Evolutionary conservation across 2,329 filamentous ascomycete genomes (phyloP).

Genomic region (Fusarium sp.): DNA sequence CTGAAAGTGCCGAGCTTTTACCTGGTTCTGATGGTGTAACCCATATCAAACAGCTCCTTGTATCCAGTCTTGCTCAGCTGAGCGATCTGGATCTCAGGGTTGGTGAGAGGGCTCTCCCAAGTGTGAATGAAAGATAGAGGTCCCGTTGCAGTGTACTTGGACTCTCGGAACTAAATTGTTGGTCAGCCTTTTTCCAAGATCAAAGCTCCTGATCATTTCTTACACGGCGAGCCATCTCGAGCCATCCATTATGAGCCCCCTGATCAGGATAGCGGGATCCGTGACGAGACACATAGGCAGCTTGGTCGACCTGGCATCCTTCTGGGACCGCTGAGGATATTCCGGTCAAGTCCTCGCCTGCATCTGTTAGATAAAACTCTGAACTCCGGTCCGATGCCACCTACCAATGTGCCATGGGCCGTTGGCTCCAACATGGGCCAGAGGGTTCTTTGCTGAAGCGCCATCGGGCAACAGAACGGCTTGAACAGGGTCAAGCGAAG

Average conservation of each 20-base stretch:
- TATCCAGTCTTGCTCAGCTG: slow-evolving; percentile 70
- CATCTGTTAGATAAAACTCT: not conserved
- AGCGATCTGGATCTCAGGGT: slow-evolving; percentile 65
- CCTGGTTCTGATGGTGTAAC: slow-evolving; percentile 60
- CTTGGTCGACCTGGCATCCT: slow-evolving; percentile 68
- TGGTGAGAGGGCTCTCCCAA: slow-evolving; percentile 67
- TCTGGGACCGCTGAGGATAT: slow-evolving; percentile 65
- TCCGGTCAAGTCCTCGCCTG: slow-evolving; percentile 63
- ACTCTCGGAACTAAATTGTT: slow-evolving; percentile 58
- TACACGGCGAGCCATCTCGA: slow-evolving; percentile 56
- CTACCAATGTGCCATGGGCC: slow-evolving; percentile 62
- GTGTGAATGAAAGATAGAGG: slow-evolving; percentile 64
- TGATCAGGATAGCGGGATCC: slow-evolving; percentile 71
- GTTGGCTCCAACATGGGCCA: slow-evolving; percentile 62
- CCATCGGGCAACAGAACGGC: slow-evolving; percentile 42
- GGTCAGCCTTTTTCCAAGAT: not conserved
- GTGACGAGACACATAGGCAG: slow-evolving; percentile 68
- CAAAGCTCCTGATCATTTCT: not conserved
- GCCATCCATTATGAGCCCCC: slow-evolving; percentile 68
- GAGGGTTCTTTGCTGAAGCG: slow-evolving; percentile 50
- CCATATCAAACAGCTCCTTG: slow-evolving; percentile 68
- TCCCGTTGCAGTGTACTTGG: slow-evolving; percentile 63
- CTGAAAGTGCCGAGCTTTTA: not conserved
- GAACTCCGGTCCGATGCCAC: not conserved
- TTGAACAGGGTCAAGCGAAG: slow-evolving; percentile 41